Evolutionary conservation across 2,329 filamentous ascomycete genomes (phyloP), one percentile per base, ranked within the genome.

Genomic region (Pyricularia grisea): DNA sequence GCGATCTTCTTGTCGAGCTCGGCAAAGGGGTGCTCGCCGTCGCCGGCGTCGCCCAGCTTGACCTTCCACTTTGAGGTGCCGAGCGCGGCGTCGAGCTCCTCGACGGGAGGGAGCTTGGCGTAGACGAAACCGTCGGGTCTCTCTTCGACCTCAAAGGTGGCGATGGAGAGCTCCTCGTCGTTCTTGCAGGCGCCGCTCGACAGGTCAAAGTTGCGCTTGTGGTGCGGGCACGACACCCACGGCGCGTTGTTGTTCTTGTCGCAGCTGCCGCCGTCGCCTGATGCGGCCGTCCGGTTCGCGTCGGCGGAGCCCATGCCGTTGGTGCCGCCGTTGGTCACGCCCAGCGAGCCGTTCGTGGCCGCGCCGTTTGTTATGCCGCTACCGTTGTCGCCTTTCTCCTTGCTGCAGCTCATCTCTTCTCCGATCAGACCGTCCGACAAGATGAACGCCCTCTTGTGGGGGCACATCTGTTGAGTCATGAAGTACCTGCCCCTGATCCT

Each of bases 391-490:
- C 75, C 73, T 23, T 79, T 77, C 50, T 80, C 70, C 30, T 70
- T 66, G 70, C 80, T 78, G 67, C 71, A 70, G 64, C 67, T 64
- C 11, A 76, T 73, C 30, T 88, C 85, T 72, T 92, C 90, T 60
- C 94, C 93, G 65, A 97, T 85, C 10, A 97, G 81, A 1, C 93
- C 92, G 76, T 97, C 94, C 0, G 90, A 91, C 30, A 97, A 87
- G n/a, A 94, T 90, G 75, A 97, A 97, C 0, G 93, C 90, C 12
- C 93, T 90, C 80, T 94, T 95, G 81, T 97, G 93, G 11, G 93
- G 93, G 77, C 93, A 97, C 93, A 97, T 97, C 77, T 97, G 92
- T 80, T 97, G 93, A 17, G 91, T 91, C 70, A 92, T 91, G 78
- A 94, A 94, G 83, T 90, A 96, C 68, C 86, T 86, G 25, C 92